Conservation (phyloP, 2,329 filamentous ascomycete species). For the Penicillium sp. region DNA sequence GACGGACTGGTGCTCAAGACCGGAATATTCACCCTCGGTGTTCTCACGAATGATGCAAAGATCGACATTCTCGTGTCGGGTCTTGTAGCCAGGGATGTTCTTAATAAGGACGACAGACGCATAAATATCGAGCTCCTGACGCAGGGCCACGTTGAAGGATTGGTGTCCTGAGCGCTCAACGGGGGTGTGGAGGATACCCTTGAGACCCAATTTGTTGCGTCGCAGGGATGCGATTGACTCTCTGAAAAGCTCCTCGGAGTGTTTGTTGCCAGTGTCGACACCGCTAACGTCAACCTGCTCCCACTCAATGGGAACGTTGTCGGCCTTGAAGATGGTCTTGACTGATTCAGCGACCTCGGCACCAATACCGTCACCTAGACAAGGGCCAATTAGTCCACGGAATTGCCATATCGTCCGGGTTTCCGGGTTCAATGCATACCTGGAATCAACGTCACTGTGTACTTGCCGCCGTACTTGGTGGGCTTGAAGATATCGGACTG, state of each 20-base stretch:
- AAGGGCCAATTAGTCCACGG: background rate
- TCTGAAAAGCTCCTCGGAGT: slow-evolving; percentile 91
- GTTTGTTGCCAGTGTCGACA: slow-evolving; percentile 77
- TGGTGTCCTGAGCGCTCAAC: slow-evolving; percentile 96
- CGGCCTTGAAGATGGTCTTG: slow-evolving; percentile 99
- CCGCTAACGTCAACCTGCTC: slow-evolving; percentile 96
- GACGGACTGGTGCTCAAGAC: slow-evolving; percentile 97
- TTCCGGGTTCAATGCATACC: slow-evolving; percentile 50
- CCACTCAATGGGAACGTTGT: slow-evolving; percentile 98
- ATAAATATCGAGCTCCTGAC: slow-evolving; percentile 99
- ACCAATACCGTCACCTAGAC: slow-evolving; percentile 82
- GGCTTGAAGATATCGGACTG: slow-evolving; percentile 98
- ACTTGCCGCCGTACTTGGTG: slow-evolving; percentile 98
- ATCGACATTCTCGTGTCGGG: slow-evolving; percentile 94
- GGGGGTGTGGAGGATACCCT: slow-evolving; percentile 97
- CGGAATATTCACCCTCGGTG: slow-evolving; percentile 99
- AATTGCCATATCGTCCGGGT: background rate
- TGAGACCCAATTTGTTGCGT: slow-evolving; percentile 98
- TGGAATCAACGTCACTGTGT: slow-evolving; percentile 97
- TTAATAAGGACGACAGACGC: slow-evolving; percentile 97
- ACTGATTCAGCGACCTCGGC: slow-evolving; percentile 96
- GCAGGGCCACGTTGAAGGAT: slow-evolving; percentile 98
- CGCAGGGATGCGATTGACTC: slow-evolving; percentile 92
- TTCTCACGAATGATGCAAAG: slow-evolving; percentile 99
- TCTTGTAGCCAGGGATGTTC: slow-evolving; percentile 98